A percentile compares a stretch with the other conserved stretches of the same genome.
phyloP scores from a whole-genome alignment of 2,329 filamentous ascomycete genomes.

The Calonectria crousiana region DNA sequence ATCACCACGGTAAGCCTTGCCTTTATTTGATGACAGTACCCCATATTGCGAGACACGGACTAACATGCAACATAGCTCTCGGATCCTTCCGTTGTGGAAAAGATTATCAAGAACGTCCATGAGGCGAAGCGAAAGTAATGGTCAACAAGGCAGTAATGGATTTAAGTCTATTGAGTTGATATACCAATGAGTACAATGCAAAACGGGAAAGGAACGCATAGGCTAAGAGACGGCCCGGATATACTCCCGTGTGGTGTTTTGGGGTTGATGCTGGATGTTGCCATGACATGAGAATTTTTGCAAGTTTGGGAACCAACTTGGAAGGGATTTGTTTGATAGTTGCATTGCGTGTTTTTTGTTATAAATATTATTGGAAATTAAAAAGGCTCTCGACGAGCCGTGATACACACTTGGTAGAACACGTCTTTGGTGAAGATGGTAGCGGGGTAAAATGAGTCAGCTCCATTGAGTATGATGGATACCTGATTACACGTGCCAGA shows the following conservation, averaged over 20 bases:
- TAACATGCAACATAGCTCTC: conserved; percentile 72
- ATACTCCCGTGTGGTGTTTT: conserved; percentile 42
- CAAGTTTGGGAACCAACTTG: conserved; percentile 34
- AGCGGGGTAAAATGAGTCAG: background rate
- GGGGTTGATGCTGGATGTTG: conserved; percentile 39
- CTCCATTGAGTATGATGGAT: background rate
- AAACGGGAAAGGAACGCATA: conserved; percentile 31
- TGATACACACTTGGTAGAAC: background rate
- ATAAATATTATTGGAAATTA: conserved; percentile 29
- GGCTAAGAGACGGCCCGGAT: conserved; percentile 27
- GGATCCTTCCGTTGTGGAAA: conserved; percentile 88
- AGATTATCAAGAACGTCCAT: conserved; percentile 88
- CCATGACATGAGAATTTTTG: conserved; percentile 35
- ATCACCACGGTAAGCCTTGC: conserved; percentile 80
- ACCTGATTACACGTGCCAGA: background rate
- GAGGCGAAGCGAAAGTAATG: conserved; percentile 66
- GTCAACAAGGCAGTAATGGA: conserved; percentile 14
- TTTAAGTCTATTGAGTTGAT: conserved; percentile 41
- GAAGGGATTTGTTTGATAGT: conserved; percentile 33
- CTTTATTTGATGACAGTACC: background rate
- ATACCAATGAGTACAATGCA: conserved; percentile 43
- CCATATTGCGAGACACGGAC: background rate
- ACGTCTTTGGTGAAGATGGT: background rate
- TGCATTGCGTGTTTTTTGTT: conserved; percentile 38
- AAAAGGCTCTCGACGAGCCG: conserved; percentile 28